phyloP scores from a whole-genome alignment of 2,329 filamentous ascomycete genomes.

The Ophiostoma ulmi region DNA sequence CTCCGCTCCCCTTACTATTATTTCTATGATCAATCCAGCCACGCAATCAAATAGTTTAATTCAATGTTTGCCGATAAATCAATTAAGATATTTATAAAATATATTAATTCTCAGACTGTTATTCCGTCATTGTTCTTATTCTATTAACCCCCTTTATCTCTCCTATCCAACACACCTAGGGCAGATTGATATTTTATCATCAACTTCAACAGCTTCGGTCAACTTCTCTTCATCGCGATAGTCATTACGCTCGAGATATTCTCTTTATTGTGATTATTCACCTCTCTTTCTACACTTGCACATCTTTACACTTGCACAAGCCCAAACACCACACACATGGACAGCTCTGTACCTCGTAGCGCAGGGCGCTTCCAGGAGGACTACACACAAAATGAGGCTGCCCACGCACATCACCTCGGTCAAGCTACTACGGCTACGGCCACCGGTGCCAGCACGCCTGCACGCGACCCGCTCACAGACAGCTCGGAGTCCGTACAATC shows the following conservation, averaged over 20 bases:
- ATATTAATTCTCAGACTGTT: not conserved
- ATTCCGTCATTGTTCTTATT: not conserved
- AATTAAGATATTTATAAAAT: not conserved
- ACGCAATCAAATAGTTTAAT: not conserved
- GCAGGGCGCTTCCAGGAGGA: constrained; percentile 4
- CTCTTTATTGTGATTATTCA: not conserved
- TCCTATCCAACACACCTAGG: not conserved
- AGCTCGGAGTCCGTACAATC: constrained; percentile 36
- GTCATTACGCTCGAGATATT: no score
- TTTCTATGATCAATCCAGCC: not conserved
- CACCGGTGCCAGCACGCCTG: not conserved
- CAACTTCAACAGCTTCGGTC: not conserved
- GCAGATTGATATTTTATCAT: not conserved
- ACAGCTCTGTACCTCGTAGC: constrained; percentile 7
- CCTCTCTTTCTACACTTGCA: not conserved
- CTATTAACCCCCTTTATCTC: not conserved
- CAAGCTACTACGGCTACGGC: not conserved
- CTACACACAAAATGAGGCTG: constrained; percentile 2
- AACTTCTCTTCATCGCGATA: not conserved
- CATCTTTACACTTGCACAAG: no score
- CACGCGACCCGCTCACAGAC: constrained; percentile 40
- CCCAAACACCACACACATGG: not conserved
- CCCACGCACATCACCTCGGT: not conserved
- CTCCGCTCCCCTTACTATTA: not conserved
- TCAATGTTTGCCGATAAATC: not conserved